These are phyloP conservation scores for Fomes fomentarius DNA, from an alignment of 1,284 basidiomycete species.

Conservation along the genomic window DNA sequence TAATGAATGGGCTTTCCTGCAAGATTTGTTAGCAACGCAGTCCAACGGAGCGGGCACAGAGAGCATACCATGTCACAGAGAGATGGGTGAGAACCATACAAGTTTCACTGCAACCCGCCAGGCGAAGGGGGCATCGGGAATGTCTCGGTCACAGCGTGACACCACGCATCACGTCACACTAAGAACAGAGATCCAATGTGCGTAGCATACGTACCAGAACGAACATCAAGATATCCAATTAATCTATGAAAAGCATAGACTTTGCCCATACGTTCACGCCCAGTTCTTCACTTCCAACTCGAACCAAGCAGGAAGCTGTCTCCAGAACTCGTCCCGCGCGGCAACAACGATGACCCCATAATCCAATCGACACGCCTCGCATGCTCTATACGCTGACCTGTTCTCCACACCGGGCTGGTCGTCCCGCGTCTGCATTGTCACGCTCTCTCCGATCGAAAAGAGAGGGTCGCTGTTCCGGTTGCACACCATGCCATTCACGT, in stretches of 20 bases:
- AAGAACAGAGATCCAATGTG: neutral
- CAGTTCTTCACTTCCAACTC: constrained; percentile 55
- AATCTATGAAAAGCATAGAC: too few relatives aligned
- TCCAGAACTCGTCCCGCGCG: constrained; percentile 66
- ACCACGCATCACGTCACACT: constrained; percentile 13
- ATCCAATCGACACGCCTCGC: constrained; percentile 64
- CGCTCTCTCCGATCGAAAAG: constrained; percentile 65
- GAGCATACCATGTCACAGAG: too few relatives aligned
- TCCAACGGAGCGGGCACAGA: too few relatives aligned
- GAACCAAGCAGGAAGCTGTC: constrained; percentile 66
- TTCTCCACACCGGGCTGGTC: constrained; percentile 46
- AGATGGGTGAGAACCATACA: too few relatives aligned
- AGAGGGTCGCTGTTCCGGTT: constrained; percentile 70
- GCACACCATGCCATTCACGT: constrained; percentile 67
- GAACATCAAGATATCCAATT: too few relatives aligned
- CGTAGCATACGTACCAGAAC: too few relatives aligned
- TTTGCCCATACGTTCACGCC: constrained; percentile 45
- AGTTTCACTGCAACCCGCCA: neutral
- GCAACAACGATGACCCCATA: constrained; percentile 58
- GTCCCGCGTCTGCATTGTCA: constrained; percentile 62
- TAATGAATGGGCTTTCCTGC: too few relatives aligned
- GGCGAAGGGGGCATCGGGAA: neutral
- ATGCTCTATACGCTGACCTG: constrained; percentile 52
- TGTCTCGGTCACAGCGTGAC: constrained; percentile 5
- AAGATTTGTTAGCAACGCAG: too few relatives aligned